A percentile compares a stretch with the other conserved stretches of the same genome.
These are phyloP conservation scores for Physcomitrellopsis africana DNA, from an alignment of 225 moss, liverwort and hornwort genomes.

Conservation along the genomic window DNA sequence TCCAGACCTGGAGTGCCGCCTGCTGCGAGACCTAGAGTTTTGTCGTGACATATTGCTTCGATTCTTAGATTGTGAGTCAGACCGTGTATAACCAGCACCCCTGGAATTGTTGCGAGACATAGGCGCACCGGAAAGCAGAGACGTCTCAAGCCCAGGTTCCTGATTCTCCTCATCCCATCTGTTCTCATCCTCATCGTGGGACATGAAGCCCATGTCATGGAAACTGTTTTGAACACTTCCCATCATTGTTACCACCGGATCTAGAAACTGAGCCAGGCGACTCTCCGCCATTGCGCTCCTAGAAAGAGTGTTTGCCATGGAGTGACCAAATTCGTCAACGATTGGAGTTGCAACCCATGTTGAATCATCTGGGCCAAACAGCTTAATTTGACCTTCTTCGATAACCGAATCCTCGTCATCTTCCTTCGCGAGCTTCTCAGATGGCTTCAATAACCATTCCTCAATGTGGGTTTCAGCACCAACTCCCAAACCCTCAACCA, in stretches of 20 bases:
- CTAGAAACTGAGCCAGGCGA: conserved; percentile 63
- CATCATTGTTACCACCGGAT: conserved; percentile 82
- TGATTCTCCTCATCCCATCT: conserved; percentile 84
- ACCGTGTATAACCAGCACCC: conserved; percentile 41
- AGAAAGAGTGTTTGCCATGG: conserved; percentile 43
- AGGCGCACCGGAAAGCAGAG: conserved; percentile 45
- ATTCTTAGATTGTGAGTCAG: conserved; percentile 47
- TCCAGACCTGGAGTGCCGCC: conserved; percentile 43
- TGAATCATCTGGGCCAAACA: conserved; percentile 80
- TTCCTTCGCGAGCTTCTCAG: conserved; percentile 58
- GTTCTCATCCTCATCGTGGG: conserved; percentile 51
- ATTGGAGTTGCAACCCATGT: conserved; percentile 92
- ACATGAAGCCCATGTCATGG: conserved; percentile 38
- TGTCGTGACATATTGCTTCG: conserved; percentile 47
- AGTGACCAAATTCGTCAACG: conserved; percentile 65
- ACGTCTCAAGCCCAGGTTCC: conserved; percentile 41
- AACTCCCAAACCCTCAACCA: conserved; percentile 91
- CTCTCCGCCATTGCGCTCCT: conserved; percentile 61
- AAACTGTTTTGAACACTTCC: conserved; percentile 72
- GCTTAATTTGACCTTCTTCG: conserved; percentile 80
- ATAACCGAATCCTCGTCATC: conserved; percentile 46
- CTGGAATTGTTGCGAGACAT: conserved; percentile 48
- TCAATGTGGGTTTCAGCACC: conserved; percentile 75
- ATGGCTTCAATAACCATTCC: conserved; percentile 91
- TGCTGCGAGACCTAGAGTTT: conserved; percentile 50